phyloP scores from a whole-genome alignment of 2,329 filamentous ascomycete species.

The Aaosphaeria pasadenensis region DNA sequence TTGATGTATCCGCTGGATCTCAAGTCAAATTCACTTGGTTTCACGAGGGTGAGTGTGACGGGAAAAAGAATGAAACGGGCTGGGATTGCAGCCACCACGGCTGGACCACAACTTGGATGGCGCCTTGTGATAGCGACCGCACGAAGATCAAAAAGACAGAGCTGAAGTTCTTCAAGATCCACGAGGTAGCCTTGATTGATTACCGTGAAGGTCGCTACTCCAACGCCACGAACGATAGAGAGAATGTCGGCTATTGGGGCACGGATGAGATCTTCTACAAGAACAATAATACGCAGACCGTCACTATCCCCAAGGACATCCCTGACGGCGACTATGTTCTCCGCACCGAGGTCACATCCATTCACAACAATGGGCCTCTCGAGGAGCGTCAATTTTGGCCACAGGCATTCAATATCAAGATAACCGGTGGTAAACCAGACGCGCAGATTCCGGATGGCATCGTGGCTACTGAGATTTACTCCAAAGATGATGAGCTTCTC shows the following conservation, averaged over 20 bases:
- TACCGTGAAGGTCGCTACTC: slow-evolving; percentile 27
- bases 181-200: slow-evolving; percentile 22
- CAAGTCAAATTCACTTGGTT: slow-evolving; percentile 31
- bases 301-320: slow-evolving; percentile 30
- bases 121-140: slow-evolving; percentile 33
- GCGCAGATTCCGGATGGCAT: slow-evolving; percentile 21
- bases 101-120: slow-evolving; percentile 30
- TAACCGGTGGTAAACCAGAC: slow-evolving; percentile 26
- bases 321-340: slow-evolving; percentile 34
- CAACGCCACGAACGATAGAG: slow-evolving; percentile 12
- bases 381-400: slow-evolving; percentile 33
- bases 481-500: slow-evolving; percentile 21
- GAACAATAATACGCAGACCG: slow-evolving; percentile 26
- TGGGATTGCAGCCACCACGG: slow-evolving; percentile 35
- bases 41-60: slow-evolving; percentile 22
- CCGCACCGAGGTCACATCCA: slow-evolving; percentile 31
- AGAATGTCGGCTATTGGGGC: slow-evolving; percentile 28
- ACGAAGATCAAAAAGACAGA: slow-evolving; percentile 25
- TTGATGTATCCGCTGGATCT: slow-evolving; percentile 22
- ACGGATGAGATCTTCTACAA: slow-evolving; percentile 35
- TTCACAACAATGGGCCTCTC: slow-evolving; percentile 34
- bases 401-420: slow-evolving; percentile 34
- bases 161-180: slow-evolving; percentile 35
- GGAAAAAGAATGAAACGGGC: slow-evolving; percentile 23
- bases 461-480: slow-evolving; percentile 31